These are phyloP conservation scores for Colletotrichum acutatum DNA, from an alignment of 2,329 filamentous ascomycete genomes.

Conservation along the genomic window DNA sequence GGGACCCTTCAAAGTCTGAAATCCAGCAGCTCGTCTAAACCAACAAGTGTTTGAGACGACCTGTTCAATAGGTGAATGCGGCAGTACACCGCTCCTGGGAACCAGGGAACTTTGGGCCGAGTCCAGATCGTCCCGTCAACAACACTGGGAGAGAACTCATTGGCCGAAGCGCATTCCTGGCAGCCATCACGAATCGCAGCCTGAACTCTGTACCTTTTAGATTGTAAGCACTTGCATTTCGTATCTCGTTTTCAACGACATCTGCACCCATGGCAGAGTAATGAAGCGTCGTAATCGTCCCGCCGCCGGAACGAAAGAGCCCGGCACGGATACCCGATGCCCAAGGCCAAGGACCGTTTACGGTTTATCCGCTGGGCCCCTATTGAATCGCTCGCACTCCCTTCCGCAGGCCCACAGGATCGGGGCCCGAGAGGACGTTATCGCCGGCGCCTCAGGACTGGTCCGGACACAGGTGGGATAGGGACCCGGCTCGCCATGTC, in stretches of 20 bases:
- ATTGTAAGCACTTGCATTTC: not conserved
- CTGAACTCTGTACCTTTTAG: not conserved
- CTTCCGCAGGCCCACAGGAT: not conserved
- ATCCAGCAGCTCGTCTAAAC: not conserved
- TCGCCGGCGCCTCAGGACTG: not conserved
- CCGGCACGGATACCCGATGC: not conserved
- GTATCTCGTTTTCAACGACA: not conserved
- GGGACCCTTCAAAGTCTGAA: not conserved
- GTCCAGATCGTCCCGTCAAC: not conserved
- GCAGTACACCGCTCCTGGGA: not conserved
- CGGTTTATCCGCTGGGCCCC: not conserved
- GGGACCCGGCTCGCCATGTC: not conserved
- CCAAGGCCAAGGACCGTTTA: not conserved
- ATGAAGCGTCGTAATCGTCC: not conserved
- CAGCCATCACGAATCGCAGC: not conserved
- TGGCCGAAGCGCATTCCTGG: not conserved
- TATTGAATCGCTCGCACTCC: not conserved
- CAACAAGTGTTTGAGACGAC: not conserved
- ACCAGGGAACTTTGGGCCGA: not conserved
- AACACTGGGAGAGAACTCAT: not conserved
- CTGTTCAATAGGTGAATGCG: not conserved
- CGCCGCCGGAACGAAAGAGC: not conserved
- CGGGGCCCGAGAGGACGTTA: not conserved
- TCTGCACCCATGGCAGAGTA: not conserved
- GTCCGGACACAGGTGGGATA: not conserved